Conservation (phyloP, 495 filamentous ascomycete species). For the Entonaema liquescens region DNA sequence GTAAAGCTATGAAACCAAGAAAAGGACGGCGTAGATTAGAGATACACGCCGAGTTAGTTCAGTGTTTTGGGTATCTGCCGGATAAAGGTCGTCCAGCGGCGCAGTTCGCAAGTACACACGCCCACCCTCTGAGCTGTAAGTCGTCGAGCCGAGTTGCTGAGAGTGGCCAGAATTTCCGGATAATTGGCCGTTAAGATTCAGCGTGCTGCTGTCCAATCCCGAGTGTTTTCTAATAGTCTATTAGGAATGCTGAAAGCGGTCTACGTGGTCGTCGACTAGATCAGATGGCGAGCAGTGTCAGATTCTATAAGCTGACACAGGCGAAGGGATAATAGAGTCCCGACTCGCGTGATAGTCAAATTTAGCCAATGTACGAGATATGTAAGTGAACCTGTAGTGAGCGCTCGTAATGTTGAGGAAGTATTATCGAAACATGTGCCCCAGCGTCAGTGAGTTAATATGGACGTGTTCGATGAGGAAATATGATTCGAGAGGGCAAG, state of each 20-base stretch:
- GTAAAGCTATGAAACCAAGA: constrained; percentile 9
- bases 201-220: constrained; percentile 28
- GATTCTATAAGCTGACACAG: constrained; percentile 37
- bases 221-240: constrained; percentile 13
- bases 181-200: constrained; percentile 34
- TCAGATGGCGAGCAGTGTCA: constrained; percentile 34
- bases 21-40: constrained; percentile 20
- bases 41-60: constrained; percentile 36
- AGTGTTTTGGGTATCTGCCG: constrained; percentile 38
- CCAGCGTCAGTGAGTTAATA: constrained; percentile 21
- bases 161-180: constrained; percentile 39
- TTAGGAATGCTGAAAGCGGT: constrained; percentile 24
- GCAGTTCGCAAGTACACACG: constrained; percentile 38
- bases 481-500: constrained; percentile 38
- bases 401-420: constrained; percentile 26
- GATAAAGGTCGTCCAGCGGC: constrained; percentile 40
- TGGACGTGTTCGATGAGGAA: constrained; percentile 20
- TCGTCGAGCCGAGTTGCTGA: constrained; percentile 37
- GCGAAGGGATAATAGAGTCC: constrained; percentile 8
- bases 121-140: constrained; percentile 36
- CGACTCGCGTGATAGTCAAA: constrained; percentile 33
- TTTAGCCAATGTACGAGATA: constrained; percentile 26
- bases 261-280: constrained; percentile 21
- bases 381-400: constrained; percentile 16
- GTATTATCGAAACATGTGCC: constrained; percentile 20